Percentiles rank a stretch among this genome's conserved stretches.
Conservation (phyloP, 208 protist genomes). For the Leishmania amazonensis region DNA sequence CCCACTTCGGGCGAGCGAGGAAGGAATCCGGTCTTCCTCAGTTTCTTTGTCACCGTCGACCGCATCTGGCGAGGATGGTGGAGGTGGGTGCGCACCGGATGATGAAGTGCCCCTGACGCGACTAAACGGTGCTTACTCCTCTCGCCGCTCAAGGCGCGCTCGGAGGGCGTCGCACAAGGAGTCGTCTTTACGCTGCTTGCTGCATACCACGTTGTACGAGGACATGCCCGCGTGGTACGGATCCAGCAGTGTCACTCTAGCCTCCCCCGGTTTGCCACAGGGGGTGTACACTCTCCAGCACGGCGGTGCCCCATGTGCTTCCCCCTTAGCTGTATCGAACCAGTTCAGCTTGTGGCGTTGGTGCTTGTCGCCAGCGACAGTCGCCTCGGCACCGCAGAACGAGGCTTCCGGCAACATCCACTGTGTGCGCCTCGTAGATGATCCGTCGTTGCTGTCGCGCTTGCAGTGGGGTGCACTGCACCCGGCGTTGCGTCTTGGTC, state of each 20-base stretch:
- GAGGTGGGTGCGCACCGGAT: neutral
- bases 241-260: constrained; percentile 35
- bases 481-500: constrained; percentile 18
- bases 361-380: neutral
- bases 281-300: constrained; percentile 24
- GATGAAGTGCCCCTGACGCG: neutral
- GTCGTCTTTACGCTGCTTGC: constrained; percentile 30
- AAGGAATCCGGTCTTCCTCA: constrained; percentile 24
- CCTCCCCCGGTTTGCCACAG: neutral
- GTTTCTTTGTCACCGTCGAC: neutral
- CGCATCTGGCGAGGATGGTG: constrained; percentile 8
- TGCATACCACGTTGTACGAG: constrained; percentile 47
- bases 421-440: constrained; percentile 20
- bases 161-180: neutral
- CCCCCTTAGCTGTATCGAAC: constrained; percentile 21
- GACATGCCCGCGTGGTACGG: constrained; percentile 42
- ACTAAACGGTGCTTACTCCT: neutral
- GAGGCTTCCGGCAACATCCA: constrained; percentile 8
- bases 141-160: constrained; percentile 10
- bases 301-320: constrained; percentile 31
- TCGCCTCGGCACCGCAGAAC: neutral
- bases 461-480: constrained; percentile 24
- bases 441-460: constrained; percentile 15
- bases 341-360: constrained; percentile 26
- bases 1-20: constrained; percentile 55